Evolutionary conservation across 2,329 filamentous ascomycete species (phyloP), one percentile per base, ranked within the genome.

Genomic region (Monosporascus cannonballus): DNA sequence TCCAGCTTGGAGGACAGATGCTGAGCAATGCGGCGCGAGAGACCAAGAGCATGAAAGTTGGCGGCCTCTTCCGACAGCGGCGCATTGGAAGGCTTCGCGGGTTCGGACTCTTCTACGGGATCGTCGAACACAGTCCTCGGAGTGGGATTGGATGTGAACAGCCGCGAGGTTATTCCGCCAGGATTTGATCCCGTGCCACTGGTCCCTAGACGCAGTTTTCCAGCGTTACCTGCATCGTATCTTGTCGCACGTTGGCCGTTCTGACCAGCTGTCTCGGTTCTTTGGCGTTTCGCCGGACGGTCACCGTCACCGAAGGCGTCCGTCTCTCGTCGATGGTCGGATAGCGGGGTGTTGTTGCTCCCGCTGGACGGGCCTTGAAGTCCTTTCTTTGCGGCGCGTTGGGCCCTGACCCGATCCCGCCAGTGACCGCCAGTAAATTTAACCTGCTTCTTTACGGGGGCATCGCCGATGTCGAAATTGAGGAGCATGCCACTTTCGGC

Each of bases 401-500:
- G 88, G 37, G 91, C 91, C 52, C 84, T 86, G 55, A 93, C 79
- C 56, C 94, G 83, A 67, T 96, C 92, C 66, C 89, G 87, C 94
- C 94, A 99, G 62, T 84, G 83, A n/a, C 94, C 94, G 61, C 94
- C 94, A 68, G 88, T 94, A 70, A 95, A 89, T 60, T 78, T 84
- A 55, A 80, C 75, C 51, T 80, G 74, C 6, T 80, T 76, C 55
- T 85, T 79, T 51, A 89, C 68, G 14, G 87, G 80, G 18, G 76
- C 80, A 55, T 89, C 84, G 27, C 83, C 80, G 53, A 96, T 76
- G 62, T 90, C 85, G 68, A 97, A 96, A 64, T 97, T 97, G 67
- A 97, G 77, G 53, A 96, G 81, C 83, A 99, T 88, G 61, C 91
- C 91, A 84, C 96, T 89, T 76, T 97, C 92, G 49, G 89, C 89